Base-by-base conservation (phyloP, 2,329 filamentous ascomycete species). In the Calonectria multiphialidica region DNA sequence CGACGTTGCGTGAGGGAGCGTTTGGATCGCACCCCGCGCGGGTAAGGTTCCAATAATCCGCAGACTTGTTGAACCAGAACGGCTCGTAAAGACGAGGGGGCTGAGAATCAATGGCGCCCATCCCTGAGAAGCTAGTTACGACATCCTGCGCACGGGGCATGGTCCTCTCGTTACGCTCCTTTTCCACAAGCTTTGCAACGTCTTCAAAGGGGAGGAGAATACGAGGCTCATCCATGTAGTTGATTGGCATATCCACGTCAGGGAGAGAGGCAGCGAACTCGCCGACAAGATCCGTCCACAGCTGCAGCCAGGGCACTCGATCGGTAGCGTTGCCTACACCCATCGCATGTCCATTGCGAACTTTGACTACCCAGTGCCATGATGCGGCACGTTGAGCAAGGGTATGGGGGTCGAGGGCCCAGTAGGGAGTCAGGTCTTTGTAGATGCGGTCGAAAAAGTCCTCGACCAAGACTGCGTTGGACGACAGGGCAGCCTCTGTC, bases 181-280 rank as follows among this genome's bases (percentile, higher is more conserved):
- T 83, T 9, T 81, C 82, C 12, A 92, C 84, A 61, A 90, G 83
- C 28, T 83, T 82, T 28, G 88, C 84, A 68, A 93, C 87, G 16
- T 88, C 84, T 66, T 92, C 87, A 82, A 87, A 90, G 12, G 90
- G 87, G 3, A 91, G 89, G 35, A 93, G 82, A n/a, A 93, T 80
- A 25, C 91, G 86, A 33, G 91, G 88, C 79, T 93, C 90, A 79
- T 93, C 91, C 82, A 92, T 86, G 65, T 87, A 86, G 78, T 93
- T 93, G 83, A 93, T 90, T 13, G 91, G 88, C 84, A 93, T 92
- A 79, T 93, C 91, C 80, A 93, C 88, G 73, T 93, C 91, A 5
- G 91, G 91, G 25, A 93, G 80, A 62, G 87, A 83, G 16, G 86
- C 79, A 30, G 88, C 87, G 42, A 91, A 89, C 69, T 88, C 87